phyloP scores from a whole-genome alignment of 225 moss, liverwort and hornwort species.

The Pleurozium schreberi region DNA sequence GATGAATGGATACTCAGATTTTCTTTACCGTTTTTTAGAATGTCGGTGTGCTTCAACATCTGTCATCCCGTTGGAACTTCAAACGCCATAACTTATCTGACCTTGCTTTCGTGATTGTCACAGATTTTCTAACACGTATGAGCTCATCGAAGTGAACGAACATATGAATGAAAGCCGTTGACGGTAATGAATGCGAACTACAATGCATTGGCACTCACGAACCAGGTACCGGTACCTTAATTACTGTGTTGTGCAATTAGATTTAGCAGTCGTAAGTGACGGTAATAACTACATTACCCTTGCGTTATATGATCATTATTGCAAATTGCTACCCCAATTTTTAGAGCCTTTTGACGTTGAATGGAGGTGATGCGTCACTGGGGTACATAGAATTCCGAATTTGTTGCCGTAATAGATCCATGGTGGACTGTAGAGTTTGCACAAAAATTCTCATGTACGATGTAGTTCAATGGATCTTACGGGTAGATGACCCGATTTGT shows the following conservation, averaged over 20 bases:
- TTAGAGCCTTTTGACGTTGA: too few species aligned
- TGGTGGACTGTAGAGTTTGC: neutral
- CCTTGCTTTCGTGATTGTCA: neutral
- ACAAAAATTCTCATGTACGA: neutral
- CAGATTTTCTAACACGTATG: slow-evolving; percentile 1
- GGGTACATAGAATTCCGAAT: neutral
- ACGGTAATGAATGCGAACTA: neutral
- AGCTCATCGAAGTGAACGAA: neutral
- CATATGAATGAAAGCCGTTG: neutral
- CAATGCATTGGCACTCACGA: neutral
- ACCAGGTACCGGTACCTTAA: neutral
- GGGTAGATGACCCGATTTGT: neutral
- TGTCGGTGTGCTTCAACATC: neutral
- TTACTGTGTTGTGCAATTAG: neutral
- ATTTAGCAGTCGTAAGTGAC: neutral
- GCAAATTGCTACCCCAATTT: neutral
- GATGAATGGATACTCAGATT: neutral
- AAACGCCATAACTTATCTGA: neutral
- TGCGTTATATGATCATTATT: neutral
- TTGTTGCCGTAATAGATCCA: neutral
- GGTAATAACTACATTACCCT: neutral
- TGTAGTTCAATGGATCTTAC: neutral
- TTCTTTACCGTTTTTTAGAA: neutral
- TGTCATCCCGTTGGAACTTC: neutral
- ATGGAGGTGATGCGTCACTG: neutral